Conservation (phyloP, 2,329 filamentous ascomycete genomes). For the Macrophomina pseudophaseolina region DNA sequence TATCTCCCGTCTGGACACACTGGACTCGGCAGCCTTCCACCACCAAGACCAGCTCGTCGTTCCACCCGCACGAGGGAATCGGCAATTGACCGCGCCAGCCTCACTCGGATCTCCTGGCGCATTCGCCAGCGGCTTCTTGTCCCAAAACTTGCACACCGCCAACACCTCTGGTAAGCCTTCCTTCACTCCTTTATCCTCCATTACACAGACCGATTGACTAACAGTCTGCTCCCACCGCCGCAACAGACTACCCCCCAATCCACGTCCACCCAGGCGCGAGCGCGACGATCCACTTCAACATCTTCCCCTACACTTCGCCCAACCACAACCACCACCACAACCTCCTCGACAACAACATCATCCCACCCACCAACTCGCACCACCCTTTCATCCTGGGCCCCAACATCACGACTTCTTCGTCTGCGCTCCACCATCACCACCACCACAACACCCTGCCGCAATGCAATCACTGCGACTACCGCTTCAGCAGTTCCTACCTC, state of each 20-base stretch:
- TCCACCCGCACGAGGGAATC: neutral
- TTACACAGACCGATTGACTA: neutral
- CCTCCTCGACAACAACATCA: neutral
- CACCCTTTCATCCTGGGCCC: neutral
- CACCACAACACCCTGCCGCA: neutral
- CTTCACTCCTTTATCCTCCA: neutral
- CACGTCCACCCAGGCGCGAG: constrained; percentile 17
- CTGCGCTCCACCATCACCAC: neutral
- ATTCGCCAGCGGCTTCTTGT: neutral
- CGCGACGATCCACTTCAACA: constrained; percentile 9
- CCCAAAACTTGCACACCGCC: neutral
- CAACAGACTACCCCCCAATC: neutral
- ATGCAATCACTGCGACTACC: constrained; percentile 13
- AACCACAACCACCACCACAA: neutral
- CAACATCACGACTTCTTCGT: neutral
- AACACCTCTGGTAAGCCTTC: neutral
- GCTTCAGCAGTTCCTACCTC: neutral
- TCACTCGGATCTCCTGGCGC: neutral
- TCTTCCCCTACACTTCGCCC: neutral
- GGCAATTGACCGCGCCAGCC: neutral
- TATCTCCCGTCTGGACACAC: neutral
- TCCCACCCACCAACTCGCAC: neutral
- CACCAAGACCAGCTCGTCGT: neutral
- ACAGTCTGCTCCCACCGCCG: neutral
- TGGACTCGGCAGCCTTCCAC: neutral